A percentile compares a stretch with the other conserved stretches of the same genome.
These are phyloP conservation scores for Candida silvicultrix DNA, from an alignment of 805 yeast genomes.

Conservation along the genomic window DNA sequence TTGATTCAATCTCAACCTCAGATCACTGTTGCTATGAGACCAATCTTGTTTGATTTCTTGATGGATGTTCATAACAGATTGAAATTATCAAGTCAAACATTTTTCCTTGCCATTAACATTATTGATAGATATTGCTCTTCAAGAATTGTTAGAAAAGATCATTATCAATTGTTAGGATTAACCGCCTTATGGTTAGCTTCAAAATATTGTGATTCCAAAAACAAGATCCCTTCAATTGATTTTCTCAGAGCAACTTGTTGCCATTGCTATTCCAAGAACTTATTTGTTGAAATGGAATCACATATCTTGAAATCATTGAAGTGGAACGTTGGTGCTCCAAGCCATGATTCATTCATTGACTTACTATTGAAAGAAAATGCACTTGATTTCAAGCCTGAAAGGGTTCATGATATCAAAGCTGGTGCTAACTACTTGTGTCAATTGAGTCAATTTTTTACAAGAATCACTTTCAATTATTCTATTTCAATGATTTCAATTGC, in stretches of 20 bases:
- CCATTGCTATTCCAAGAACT: constrained; percentile 46
- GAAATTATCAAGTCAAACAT: constrained; percentile 57
- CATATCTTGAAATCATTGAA: constrained; percentile 55
- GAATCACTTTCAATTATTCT: constrained; percentile 44
- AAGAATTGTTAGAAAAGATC: constrained; percentile 72
- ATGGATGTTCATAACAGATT: constrained; percentile 63
- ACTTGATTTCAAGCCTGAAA: constrained; percentile 23
- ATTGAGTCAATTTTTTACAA: constrained; percentile 55
- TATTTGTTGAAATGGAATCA: constrained; percentile 63
- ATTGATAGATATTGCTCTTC: constrained; percentile 84
- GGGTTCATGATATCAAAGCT: constrained; percentile 41
- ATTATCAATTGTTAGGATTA: constrained; percentile 80
- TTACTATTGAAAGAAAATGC: constrained; percentile 36
- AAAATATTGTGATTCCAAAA: constrained; percentile 65
- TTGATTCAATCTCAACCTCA: constrained; percentile 32
- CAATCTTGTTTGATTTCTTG: constrained; percentile 73
- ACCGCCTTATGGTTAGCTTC: constrained; percentile 88
- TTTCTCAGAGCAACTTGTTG: constrained; percentile 51
- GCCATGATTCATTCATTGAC: constrained; percentile 60
- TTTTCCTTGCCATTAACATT: constrained; percentile 61
- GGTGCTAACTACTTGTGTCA: constrained; percentile 62
- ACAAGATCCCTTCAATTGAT: constrained; percentile 48
- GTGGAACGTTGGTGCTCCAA: constrained; percentile 59
- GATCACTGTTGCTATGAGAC: constrained; percentile 53
- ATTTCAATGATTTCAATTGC: constrained; percentile 44